Conservation (phyloP, 2,329 filamentous ascomycete species). For the Hypoxylon sp. region DNA sequence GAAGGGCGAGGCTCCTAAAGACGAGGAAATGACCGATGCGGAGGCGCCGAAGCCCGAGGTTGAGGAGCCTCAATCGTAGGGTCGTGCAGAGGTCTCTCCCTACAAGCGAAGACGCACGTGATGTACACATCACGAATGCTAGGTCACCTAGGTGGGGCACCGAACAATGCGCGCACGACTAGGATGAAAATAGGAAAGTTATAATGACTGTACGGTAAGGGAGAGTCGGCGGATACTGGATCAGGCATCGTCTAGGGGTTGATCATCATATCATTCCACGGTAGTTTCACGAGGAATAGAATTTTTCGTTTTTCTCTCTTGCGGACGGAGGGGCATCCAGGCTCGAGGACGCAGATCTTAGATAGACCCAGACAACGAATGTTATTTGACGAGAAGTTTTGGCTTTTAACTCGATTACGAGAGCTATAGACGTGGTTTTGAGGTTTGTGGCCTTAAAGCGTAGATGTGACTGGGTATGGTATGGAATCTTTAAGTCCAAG, state of each 20-base stretch:
- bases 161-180: conserved; percentile 9
- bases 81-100: not conserved
- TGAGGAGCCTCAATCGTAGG: conserved; percentile 59
- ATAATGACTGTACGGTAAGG: conserved; percentile 40
- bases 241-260: conserved; percentile 33
- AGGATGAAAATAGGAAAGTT: conserved; percentile 25
- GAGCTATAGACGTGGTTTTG: not conserved
- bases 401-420: not conserved
- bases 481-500: no score
- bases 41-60: conserved; percentile 66
- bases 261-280: conserved; percentile 18
- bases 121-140: not conserved
- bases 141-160: not conserved
- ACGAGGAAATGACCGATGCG: conserved; percentile 75
- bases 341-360: conserved; percentile 32
- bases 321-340: conserved; percentile 18
- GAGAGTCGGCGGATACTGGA: conserved; percentile 34
- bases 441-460: not conserved
- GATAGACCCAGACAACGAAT: conserved; percentile 36
- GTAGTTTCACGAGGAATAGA: conserved; percentile 39
- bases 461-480: no score
- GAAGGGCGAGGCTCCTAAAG: conserved; percentile 64
- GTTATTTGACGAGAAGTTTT: conserved; percentile 22
- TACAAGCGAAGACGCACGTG: conserved; percentile 47
- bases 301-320: conserved; percentile 15